phyloP scores from a whole-genome alignment of 108 stramenopile species.

The Discostella stelligeroides region DNA sequence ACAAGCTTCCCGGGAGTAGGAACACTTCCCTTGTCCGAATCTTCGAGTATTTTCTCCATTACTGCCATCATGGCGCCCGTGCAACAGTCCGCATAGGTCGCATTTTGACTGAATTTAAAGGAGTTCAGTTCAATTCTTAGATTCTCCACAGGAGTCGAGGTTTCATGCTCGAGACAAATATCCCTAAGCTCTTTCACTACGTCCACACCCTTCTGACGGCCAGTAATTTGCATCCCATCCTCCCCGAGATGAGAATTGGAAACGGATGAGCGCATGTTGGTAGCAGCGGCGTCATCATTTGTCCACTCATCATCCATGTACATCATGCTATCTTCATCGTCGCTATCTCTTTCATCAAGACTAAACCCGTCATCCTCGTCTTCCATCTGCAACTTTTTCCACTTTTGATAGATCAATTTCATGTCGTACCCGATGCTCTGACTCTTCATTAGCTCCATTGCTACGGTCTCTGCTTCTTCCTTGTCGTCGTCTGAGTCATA shows the following conservation, averaged over 20 bases:
- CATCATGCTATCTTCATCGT: conserved; percentile 47
- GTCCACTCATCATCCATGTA: conserved; percentile 46
- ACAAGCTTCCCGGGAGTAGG: conserved; percentile 65
- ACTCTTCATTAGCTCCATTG: conserved; percentile 50
- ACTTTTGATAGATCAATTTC: conserved; percentile 50
- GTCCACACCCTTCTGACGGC: conserved; percentile 88
- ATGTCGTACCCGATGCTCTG: conserved; percentile 80
- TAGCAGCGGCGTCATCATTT: conserved; percentile 33
- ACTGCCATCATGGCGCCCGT: conserved; percentile 76
- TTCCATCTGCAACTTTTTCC: conserved; percentile 59
- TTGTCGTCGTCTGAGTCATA: conserved; percentile 53
- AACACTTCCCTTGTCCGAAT: conserved; percentile 5
- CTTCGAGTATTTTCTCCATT: conserved; percentile 65
- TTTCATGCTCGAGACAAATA: conserved; percentile 87
- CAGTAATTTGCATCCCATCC: conserved; percentile 55
- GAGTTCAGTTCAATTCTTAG: conserved; percentile 90
- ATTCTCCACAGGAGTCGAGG: conserved; percentile 76
- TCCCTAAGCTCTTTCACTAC: conserved; percentile 83
- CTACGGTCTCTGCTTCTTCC: conserved; percentile 16
- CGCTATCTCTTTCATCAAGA: conserved; percentile 49
- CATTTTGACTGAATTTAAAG: conserved; percentile 93
- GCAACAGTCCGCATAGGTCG: conserved; percentile 80
- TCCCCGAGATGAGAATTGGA: conserved; percentile 39
- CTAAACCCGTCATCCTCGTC: conserved; percentile 68
- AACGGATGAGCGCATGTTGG: background rate